Evolutionary conservation across 2,329 filamentous ascomycete species (phyloP).

Genomic region (Passalora sequoiae): DNA sequence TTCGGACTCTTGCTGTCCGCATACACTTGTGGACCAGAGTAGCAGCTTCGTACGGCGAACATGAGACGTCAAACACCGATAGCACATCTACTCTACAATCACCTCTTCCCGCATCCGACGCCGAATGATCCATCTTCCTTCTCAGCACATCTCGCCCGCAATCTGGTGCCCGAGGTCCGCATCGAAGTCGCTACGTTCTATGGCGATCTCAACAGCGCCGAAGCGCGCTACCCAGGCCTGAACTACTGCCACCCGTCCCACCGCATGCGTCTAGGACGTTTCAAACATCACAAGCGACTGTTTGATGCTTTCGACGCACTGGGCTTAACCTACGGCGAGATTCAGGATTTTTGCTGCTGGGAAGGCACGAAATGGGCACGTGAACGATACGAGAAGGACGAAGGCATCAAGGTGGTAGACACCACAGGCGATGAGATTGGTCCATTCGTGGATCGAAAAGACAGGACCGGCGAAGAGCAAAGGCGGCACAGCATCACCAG

Average conservation of each 20-base stretch:
- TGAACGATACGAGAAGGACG: slow-evolving; percentile 71
- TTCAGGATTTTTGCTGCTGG: slow-evolving; percentile 70
- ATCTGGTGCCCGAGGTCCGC: slow-evolving; percentile 70
- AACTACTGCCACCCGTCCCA: slow-evolving; percentile 71
- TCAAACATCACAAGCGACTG: slow-evolving; percentile 68
- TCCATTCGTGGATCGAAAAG: slow-evolving; percentile 49
- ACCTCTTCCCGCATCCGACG: slow-evolving; percentile 65
- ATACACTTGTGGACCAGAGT: too few relatives aligned
- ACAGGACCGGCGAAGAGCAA: slow-evolving; percentile 16
- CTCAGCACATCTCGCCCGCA: slow-evolving; percentile 62
- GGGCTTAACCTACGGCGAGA: slow-evolving; percentile 63
- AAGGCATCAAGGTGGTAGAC: slow-evolving; percentile 63
- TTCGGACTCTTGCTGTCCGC: too few relatives aligned
- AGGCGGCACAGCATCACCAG: slow-evolving; percentile 29
- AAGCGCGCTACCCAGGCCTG: slow-evolving; percentile 75
- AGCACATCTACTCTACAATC: slow-evolving; percentile 68
- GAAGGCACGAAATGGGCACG: slow-evolving; percentile 80
- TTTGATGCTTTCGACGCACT: slow-evolving; percentile 71
- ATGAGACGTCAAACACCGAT: slow-evolving; percentile 69
- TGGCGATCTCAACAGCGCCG: slow-evolving; percentile 70
- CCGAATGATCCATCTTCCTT: slow-evolving; percentile 67
- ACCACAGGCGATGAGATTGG: slow-evolving; percentile 65
- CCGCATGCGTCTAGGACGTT: slow-evolving; percentile 70
- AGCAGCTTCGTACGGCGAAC: too few relatives aligned
- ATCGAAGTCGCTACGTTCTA: slow-evolving; percentile 75